A percentile compares a stretch with the other conserved stretches of the same genome.
Evolutionary conservation across 805 yeast species (phyloP).

Genomic region (Candida schatavii): DNA sequence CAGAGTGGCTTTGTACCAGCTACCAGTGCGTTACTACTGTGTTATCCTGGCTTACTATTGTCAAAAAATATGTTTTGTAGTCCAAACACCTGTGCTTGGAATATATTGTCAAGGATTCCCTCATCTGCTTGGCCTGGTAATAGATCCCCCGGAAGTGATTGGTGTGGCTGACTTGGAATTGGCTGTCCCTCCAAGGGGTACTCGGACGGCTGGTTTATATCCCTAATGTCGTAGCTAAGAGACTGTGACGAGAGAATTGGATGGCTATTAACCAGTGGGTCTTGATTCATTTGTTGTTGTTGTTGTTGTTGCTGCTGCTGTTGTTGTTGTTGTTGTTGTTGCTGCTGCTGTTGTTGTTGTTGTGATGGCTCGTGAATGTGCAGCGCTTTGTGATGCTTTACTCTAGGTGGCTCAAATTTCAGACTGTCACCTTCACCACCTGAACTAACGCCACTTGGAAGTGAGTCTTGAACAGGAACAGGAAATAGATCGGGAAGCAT

Average conservation of each 20-base stretch:
- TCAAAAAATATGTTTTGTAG: constrained; percentile 1
- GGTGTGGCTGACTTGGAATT: background rate
- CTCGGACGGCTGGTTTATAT: background rate
- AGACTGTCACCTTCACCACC: background rate
- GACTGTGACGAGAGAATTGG: background rate
- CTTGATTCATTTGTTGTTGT: no score
- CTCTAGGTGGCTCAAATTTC: background rate
- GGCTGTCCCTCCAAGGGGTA: background rate
- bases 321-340: no score
- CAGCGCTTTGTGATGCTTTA: background rate
- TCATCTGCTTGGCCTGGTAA: background rate
- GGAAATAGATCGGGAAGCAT: background rate
- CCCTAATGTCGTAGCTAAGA: background rate
- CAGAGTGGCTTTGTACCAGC: no score
- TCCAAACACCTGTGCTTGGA: constrained; percentile 3
- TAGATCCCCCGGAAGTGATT: background rate
- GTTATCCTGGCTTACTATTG: background rate
- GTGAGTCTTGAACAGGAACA: no score
- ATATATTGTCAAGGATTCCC: background rate
- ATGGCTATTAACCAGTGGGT: background rate
- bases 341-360: no score
- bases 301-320: no score
- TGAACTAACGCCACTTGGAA: background rate
- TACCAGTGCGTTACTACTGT: no score
- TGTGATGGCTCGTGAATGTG: background rate